Evolutionary conservation across 1,284 basidiomycete species (phyloP).

Genomic region (Naganishia sp.): DNA sequence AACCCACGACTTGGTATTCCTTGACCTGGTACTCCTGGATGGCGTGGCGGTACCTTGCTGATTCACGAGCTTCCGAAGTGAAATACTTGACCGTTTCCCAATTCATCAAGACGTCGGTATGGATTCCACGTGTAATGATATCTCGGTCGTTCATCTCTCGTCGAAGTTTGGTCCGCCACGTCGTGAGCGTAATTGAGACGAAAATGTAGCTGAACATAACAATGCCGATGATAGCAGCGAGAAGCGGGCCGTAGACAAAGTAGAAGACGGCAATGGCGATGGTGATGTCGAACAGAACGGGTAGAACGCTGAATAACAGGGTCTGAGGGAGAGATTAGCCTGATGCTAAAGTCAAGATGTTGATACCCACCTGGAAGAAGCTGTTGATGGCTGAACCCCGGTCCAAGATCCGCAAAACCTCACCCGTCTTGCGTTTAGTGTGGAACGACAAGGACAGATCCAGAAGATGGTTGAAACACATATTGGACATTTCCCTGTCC

Average conservation of each 20-base stretch:
- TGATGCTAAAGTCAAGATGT: conserved; percentile 24
- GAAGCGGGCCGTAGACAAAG: conserved; percentile 45
- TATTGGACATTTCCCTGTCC: conserved; percentile 63
- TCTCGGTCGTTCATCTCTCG: conserved; percentile 76
- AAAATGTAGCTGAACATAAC: conserved; percentile 64
- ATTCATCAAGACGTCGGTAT: conserved; percentile 70
- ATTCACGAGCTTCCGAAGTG: conserved; percentile 76
- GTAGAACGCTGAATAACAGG: conserved; percentile 74
- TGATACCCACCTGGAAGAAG: conserved; percentile 51
- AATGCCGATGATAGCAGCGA: conserved; percentile 69
- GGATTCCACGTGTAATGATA: conserved; percentile 68
- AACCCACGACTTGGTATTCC: conserved; percentile 72
- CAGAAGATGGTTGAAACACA: conserved; percentile 75
- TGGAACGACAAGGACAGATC: conserved; percentile 85
- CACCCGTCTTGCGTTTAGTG: conserved; percentile 68
- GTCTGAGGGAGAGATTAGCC: conserved; percentile 31
- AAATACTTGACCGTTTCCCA: conserved; percentile 80
- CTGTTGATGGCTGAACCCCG: conserved; percentile 63
- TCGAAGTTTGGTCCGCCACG: conserved; percentile 69
- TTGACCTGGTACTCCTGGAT: conserved; percentile 73
- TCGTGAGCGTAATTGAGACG: conserved; percentile 59
- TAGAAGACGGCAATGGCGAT: conserved; percentile 48
- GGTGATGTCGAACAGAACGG: conserved; percentile 74
- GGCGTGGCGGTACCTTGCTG: conserved; percentile 69
- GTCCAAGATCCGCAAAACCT: conserved; percentile 67